Base-by-base conservation (phyloP, 1,284 basidiomycete species). In the Irpex lacteus region DNA sequence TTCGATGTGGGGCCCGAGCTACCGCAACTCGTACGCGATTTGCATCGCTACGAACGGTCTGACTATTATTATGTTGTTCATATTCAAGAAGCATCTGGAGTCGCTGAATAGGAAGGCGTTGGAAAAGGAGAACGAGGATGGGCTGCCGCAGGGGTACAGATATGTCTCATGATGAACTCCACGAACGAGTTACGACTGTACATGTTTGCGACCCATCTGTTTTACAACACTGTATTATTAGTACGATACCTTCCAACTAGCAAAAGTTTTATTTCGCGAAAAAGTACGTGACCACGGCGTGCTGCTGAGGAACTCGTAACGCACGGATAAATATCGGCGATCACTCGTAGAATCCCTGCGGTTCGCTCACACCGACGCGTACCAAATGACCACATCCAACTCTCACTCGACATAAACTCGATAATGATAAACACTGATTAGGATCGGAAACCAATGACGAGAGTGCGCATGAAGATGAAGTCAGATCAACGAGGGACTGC, bases 21-120 rank as follows among this genome's bases (percentile, higher is more conserved):
- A 81, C 69, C 70, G 73, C 58, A 70, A 79, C 60, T 80, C 78
- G 37, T 82, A 80, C 68, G 79, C 75, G 5, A 84, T 86, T 60
- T 86, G 85, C 73, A 82, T 85, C 72, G 81, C 83, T 49, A 77
- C 78, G 56, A 80, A 74, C 59, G 77, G 76, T 0, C 65, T 81
- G 52, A 74, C 76, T 19, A 84, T 90, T 59, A 60, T 81, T 34
- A 85, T 90, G 83, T 82, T 80, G 67, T 82, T 80, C 67, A 68
- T 78, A 49, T 85, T 90, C 75, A 81, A 85, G 66, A 66, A 69
- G 55, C 81, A 88, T 68, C 74, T 90, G 57, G 72, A 73, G 40
- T 67, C 67, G n/a, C 70, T 84, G 59, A 89, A 89, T 71, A 71
- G 74, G 70, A 71, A 77, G 67, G 71, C 79, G 47, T 82, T 82